phyloP scores from a whole-genome alignment of 2,329 filamentous ascomycete genomes.

The Ophiostoma sp. region DNA sequence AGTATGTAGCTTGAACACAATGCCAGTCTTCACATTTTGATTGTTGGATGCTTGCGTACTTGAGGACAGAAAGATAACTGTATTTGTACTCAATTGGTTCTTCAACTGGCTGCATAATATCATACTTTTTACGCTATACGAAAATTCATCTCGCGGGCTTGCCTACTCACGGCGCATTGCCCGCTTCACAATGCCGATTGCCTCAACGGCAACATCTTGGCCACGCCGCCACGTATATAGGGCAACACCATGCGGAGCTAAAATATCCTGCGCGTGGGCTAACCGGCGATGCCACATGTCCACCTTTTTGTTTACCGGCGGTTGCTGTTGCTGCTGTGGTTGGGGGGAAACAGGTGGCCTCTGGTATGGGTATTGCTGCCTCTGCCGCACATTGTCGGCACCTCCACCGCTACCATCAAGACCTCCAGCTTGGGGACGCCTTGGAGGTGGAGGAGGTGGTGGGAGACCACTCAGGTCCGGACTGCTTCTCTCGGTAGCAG shows the following conservation, averaged over 20 bases:
- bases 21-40: background rate
- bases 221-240: conserved; percentile 70
- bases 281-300: conserved; percentile 67
- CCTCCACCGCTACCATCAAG: background rate
- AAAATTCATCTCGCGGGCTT: too few relatives aligned
- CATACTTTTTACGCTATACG: conserved; percentile 2
- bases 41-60: background rate
- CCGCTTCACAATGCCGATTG: conserved; percentile 57
- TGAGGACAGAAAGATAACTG: background rate
- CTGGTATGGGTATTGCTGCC: conserved; percentile 14
- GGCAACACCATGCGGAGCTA: conserved; percentile 60
- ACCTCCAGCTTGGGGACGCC: conserved; percentile 14
- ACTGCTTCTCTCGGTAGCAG: conserved; percentile 26
- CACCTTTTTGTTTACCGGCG: conserved; percentile 57
- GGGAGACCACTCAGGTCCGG: conserved; percentile 20
- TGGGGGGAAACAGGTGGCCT: conserved; percentile 20
- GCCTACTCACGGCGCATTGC: conserved; percentile 30
- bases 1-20: background rate
- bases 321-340: conserved; percentile 23
- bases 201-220: conserved; percentile 61
- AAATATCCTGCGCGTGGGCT: conserved; percentile 54
- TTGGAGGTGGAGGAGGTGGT: conserved; percentile 22
- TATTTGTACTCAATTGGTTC: background rate
- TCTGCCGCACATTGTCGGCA: conserved; percentile 21
- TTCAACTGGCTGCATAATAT: background rate